Evolutionary conservation across 306 rosid species (phyloP).

Genomic region (Lablab purpureus): DNA sequence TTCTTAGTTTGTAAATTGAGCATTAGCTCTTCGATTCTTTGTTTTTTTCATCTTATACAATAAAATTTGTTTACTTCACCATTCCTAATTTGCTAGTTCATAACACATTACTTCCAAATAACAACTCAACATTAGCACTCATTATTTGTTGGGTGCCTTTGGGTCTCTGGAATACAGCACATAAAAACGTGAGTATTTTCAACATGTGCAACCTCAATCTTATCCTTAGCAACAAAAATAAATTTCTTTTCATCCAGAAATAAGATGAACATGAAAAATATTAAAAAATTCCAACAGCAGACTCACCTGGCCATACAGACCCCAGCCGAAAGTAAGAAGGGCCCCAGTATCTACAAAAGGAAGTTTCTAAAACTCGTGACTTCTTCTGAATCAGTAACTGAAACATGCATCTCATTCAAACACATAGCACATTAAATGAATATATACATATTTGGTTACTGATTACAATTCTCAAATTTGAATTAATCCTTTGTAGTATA

Average conservation of each 20-base stretch:
- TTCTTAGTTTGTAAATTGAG: too few relatives aligned
- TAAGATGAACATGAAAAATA: slow-evolving; percentile 9
- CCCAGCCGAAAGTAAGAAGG: slow-evolving; percentile 90
- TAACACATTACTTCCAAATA: not conserved
- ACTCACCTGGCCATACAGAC: slow-evolving; percentile 89
- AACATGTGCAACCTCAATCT: not conserved
- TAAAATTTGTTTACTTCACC: too few relatives aligned
- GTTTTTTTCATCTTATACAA: too few relatives aligned
- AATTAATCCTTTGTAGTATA: not conserved
- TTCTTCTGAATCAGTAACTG: not conserved
- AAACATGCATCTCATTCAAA: slow-evolving; percentile 7
- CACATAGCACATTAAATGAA: not conserved
- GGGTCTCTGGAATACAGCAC: not conserved
- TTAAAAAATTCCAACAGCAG: slow-evolving; percentile 15
- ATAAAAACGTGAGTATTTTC: not conserved
- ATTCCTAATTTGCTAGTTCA: too few relatives aligned
- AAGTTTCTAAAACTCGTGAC: slow-evolving; percentile 1
- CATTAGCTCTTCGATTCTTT: too few relatives aligned
- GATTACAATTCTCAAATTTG: slow-evolving; percentile 29
- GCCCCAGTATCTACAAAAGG: slow-evolving; percentile 72
- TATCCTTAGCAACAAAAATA: not conserved
- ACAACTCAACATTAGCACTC: not conserved
- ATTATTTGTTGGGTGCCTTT: not conserved
- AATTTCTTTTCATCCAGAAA: not conserved
- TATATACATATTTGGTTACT: not conserved